Base-by-base conservation (phyloP, 805 yeast species). In the Starmerella lactis-condensi region DNA sequence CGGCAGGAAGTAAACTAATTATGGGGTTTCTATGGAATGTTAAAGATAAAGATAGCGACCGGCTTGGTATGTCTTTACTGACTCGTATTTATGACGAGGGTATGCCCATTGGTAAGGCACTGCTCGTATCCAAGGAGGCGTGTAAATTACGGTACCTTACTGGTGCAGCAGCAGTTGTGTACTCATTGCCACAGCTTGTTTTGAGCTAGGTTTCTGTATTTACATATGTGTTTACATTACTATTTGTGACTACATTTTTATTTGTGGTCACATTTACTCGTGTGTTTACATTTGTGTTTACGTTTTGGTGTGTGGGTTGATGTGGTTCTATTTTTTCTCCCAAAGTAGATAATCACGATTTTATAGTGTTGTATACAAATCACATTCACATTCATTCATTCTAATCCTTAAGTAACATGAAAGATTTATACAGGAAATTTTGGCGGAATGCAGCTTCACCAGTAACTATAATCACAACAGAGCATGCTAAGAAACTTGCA, bases 1-100 rank as follows among this genome's bases (percentile, higher is more conserved):
- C 66, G 7, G 89, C 82, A 15, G 92, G 93, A 0, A 67, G 79
- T 29, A 89, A 93, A 0, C 63, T 76, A 70, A 63, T 81, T 1
- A 55, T 89, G 22, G 94, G 79, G 0, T 81, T 79, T 45, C 53
- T 89, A 34, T 89, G 98, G 98, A 94, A 82, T 51, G 95, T 89
- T 4, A 89, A 96, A 0, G 96, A 89, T 52, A 82, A 77, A 42
- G 99, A 89, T 50, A 78, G 81, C 30, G 96, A 89, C 52, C 64
- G 62, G 43, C 81, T 83, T 43, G 74, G 79, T 16, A 37, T 62
- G 7, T 57, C 65, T 2, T 49, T 78, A 23, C 64, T 89, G 41
- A 61, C 62, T 2, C 39, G 35, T 4, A 35, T 39, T 6, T 50
- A 41, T 15, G 52, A 45, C 17, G 40, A 42, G 2, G 38, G 31